Conservation (phyloP, 1,139 yeast species). For the Hemisphaericaspora xylanilytica region DNA sequence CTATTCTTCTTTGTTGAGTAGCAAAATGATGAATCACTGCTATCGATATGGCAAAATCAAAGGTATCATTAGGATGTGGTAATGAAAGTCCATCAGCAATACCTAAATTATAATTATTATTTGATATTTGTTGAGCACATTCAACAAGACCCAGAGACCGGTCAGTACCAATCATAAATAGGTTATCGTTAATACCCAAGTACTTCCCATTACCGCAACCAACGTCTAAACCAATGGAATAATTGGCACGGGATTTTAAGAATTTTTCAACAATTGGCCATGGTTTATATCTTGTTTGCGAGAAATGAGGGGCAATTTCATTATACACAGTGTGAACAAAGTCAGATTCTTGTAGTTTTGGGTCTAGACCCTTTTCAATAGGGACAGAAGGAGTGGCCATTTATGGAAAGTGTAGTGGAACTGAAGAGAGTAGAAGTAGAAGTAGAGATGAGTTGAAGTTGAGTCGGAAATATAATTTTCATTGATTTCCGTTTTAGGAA, state of each 20-base stretch:
- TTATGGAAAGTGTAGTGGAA: no score
- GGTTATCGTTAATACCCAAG: constrained; percentile 61
- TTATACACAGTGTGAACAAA: constrained; percentile 90
- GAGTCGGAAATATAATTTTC: no score
- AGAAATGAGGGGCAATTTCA: constrained; percentile 88
- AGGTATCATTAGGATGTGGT: constrained; percentile 59
- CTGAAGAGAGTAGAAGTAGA: no score
- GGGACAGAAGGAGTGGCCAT: constrained; percentile 29
- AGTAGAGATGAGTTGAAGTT: no score
- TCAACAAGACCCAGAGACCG: constrained; percentile 71
- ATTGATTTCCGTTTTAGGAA: no score
- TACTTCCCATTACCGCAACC: constrained; percentile 99
- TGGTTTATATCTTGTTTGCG: constrained; percentile 91
- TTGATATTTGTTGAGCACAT: constrained; percentile 60
- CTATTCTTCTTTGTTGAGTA: constrained; percentile 72
- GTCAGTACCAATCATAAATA: constrained; percentile 80
- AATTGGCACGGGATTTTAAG: constrained; percentile 35
- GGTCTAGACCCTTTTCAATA: constrained; percentile 31
- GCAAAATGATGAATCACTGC: constrained; percentile 97
- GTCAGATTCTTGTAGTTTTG: constrained; percentile 63
- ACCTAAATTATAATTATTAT: constrained; percentile 37
- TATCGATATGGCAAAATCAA: constrained; percentile 91
- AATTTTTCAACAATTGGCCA: constrained; percentile 94
- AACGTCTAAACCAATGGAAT: constrained; percentile 59
- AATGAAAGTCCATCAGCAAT: constrained; percentile 75